A percentile compares a stretch with the other conserved stretches of the same genome.
Evolutionary conservation across 495 filamentous ascomycete species (phyloP).

Genomic region (Xylaria sp.): DNA sequence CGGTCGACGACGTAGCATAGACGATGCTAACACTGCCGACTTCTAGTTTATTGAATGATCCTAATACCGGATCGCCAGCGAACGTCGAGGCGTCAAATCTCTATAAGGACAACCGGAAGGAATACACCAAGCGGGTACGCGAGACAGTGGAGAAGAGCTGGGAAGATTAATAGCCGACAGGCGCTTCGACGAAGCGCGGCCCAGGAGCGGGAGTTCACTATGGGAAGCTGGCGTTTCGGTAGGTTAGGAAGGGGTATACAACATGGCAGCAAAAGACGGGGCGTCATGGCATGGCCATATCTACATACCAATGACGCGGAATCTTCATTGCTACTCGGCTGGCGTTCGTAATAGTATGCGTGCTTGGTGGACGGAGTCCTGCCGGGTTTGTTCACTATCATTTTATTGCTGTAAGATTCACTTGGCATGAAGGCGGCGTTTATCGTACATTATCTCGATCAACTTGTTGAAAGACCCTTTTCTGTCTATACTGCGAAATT

Average conservation of each 20-base stretch:
- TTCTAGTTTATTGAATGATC: slow-evolving; percentile 90
- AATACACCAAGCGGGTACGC: slow-evolving; percentile 92
- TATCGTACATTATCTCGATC: slow-evolving; percentile 17
- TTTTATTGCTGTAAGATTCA: slow-evolving; percentile 17
- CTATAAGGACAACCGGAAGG: slow-evolving; percentile 96
- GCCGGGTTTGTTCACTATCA: slow-evolving; percentile 6
- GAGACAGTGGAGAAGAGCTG: slow-evolving; percentile 99
- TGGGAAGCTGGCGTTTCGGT: slow-evolving; percentile 25
- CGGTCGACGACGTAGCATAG: background rate
- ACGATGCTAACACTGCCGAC: slow-evolving; percentile 28
- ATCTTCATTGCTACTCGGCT: background rate
- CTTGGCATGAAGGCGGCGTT: slow-evolving; percentile 27
- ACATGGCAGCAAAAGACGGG: slow-evolving; percentile 8
- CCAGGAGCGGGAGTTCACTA: slow-evolving; percentile 20
- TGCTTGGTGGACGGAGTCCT: slow-evolving; percentile 11
- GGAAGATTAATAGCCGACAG: slow-evolving; percentile 70
- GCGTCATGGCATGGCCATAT: slow-evolving; percentile 7
- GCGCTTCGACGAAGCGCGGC: background rate
- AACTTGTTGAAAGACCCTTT: background rate
- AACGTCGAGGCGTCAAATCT: slow-evolving; percentile 98
- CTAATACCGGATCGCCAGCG: slow-evolving; percentile 95
- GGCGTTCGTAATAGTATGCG: slow-evolving; percentile 21
- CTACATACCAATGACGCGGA: background rate
- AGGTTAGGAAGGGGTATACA: slow-evolving; percentile 10
- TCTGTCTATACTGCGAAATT: background rate